A percentile compares a stretch with the other conserved stretches of the same genome.
Conservation (phyloP, 1,139 yeast species). For the Zygoascus sp. region DNA sequence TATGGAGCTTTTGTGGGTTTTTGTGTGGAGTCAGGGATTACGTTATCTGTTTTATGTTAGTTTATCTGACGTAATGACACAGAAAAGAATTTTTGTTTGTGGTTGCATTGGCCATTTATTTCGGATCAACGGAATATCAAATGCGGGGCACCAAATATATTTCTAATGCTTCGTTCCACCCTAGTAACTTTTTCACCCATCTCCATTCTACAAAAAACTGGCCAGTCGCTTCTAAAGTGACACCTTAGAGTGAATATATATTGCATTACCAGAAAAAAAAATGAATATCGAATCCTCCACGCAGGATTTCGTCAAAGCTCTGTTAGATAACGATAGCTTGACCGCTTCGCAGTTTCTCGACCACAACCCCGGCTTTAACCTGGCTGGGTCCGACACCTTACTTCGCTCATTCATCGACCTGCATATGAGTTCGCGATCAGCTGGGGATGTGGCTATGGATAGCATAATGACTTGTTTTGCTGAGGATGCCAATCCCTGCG, state of each 20-base stretch:
- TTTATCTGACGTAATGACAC: neutral
- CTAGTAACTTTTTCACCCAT: neutral
- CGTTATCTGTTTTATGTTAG: too few relatives aligned
- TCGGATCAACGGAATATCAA: neutral
- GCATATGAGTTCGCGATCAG: conserved; percentile 7
- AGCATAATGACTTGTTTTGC: neutral
- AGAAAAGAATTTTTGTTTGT: too few relatives aligned
- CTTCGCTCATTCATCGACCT: neutral
- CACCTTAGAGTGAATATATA: too few relatives aligned
- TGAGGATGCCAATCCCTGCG: neutral
- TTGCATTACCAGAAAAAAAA: too few relatives aligned
- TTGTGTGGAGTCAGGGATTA: too few relatives aligned
- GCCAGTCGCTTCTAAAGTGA: too few relatives aligned
- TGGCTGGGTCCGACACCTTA: neutral
- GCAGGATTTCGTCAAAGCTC: neutral
- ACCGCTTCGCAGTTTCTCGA: neutral
- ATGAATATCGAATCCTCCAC: conserved; percentile 5
- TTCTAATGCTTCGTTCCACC: neutral
- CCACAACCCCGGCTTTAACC: neutral
- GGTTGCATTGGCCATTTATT: neutral
- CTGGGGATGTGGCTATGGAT: conserved; percentile 4
- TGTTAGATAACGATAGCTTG: neutral
- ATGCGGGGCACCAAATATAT: neutral
- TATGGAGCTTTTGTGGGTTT: neutral
- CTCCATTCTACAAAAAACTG: too few relatives aligned